Percentiles rank a stretch among this genome's conserved stretches.
Evolutionary conservation across 345 rosid genomes (phyloP).

Genomic region (Pistacia vera): DNA sequence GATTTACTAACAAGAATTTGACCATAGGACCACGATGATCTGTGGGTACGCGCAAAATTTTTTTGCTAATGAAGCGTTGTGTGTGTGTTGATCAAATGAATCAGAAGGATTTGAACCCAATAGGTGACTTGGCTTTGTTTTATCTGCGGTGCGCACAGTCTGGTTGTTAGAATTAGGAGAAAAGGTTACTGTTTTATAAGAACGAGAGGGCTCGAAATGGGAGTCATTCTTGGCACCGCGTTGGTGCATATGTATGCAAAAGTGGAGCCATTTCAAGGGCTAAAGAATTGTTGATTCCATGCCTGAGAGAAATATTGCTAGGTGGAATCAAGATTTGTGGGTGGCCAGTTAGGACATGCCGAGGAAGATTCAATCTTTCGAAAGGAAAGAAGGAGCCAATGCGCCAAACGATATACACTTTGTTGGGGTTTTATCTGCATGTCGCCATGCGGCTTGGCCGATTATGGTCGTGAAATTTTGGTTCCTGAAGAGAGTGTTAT

Average conservation of each 20-base stretch:
- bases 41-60: conserved; percentile 31
- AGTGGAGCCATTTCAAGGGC: conserved; percentile 26
- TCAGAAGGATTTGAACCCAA: conserved; percentile 24
- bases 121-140: conserved; percentile 29
- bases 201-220: conserved; percentile 20
- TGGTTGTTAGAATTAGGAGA: conserved; percentile 29
- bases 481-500: conserved; percentile 20
- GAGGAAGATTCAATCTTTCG: conserved; percentile 25
- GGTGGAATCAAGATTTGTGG: conserved; percentile 31
- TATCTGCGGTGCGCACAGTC: conserved; percentile 31
- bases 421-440: conserved; percentile 32
- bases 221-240: conserved; percentile 31
- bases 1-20: conserved; percentile 13
- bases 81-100: conserved; percentile 31
- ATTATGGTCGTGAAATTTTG: conserved; percentile 18
- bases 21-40: conserved; percentile 29
- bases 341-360: conserved; percentile 24
- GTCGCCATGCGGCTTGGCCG: conserved; percentile 27
- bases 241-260: conserved; percentile 34
- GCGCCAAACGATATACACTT: conserved; percentile 28
- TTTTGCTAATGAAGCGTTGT: conserved; percentile 24
- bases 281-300: conserved; percentile 22
- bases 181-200: conserved; percentile 18
- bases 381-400: conserved; percentile 20
- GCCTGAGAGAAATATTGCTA: conserved; percentile 26